Percentiles rank a stretch among this genome's conserved stretches.
phyloP scores from a whole-genome alignment of 495 filamentous ascomycete genomes.

The Aspergillus nanangensis region DNA sequence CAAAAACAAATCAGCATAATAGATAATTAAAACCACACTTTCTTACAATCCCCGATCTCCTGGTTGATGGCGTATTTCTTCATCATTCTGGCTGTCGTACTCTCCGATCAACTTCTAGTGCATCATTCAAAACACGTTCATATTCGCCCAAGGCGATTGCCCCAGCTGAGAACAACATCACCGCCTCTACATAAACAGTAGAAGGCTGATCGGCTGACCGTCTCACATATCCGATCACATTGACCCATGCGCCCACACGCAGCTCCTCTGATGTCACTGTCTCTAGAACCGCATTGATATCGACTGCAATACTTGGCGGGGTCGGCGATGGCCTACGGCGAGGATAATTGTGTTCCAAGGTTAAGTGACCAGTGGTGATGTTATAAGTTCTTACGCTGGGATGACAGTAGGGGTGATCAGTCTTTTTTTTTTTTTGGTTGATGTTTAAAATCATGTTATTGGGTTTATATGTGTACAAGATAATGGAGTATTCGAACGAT shows the following conservation, averaged over 20 bases:
- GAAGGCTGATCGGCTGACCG: conserved; percentile 6
- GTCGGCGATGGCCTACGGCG: conserved; percentile 15
- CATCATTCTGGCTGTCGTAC: conserved; percentile 10
- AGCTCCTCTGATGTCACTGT: conserved; percentile 59
- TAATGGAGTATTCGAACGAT: too few species aligned
- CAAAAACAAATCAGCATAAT: conserved; percentile 2
- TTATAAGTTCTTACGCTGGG: conserved; percentile 68
- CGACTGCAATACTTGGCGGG: conserved; percentile 50
- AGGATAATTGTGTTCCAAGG: conserved; percentile 66
- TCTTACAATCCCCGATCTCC: too few species aligned
- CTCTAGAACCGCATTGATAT: conserved; percentile 67
- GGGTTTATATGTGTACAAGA: too few species aligned
- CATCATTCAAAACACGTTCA: conserved; percentile 42
- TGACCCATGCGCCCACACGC: conserved; percentile 81
- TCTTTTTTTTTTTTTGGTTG: too few species aligned
- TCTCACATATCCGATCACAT: conserved; percentile 79
- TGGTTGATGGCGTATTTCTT: background rate
- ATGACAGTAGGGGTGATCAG: background rate
- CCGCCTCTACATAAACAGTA: conserved; percentile 52
- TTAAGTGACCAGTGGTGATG: conserved; percentile 50
- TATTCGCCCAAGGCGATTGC: conserved; percentile 60
- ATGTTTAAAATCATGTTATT: too few species aligned
- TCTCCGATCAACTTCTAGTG: conserved; percentile 29
- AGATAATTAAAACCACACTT: too few species aligned
- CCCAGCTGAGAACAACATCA: conserved; percentile 64